Evolutionary conservation across 2,329 filamentous ascomycete species (phyloP).

Genomic region (Aspergillus neoniger): DNA sequence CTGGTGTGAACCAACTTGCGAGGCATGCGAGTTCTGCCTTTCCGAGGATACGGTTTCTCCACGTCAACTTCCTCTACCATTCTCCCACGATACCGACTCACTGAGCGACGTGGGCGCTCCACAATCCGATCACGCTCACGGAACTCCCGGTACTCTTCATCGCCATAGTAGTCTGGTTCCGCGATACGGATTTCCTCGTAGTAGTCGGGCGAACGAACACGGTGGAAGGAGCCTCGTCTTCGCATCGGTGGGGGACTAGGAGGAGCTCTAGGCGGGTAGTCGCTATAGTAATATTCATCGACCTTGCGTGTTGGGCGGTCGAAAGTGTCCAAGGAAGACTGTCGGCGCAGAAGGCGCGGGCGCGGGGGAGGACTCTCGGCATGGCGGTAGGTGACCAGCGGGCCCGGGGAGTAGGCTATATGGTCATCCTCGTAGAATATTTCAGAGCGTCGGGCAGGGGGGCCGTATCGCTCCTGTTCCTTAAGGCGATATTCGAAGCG

Average conservation of each 20-base stretch:
- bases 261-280: constrained; percentile 55
- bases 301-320: constrained; percentile 68
- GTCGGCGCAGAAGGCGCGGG: constrained; percentile 72
- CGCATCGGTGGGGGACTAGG: constrained; percentile 57
- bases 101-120: constrained; percentile 49
- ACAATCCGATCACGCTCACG: constrained; percentile 62
- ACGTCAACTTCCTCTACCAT: constrained; percentile 34
- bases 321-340: constrained; percentile 88
- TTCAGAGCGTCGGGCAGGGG: constrained; percentile 42
- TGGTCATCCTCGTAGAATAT: constrained; percentile 46
- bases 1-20: constrained; percentile 75
- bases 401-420: constrained; percentile 48
- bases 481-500: constrained; percentile 45
- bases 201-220: constrained; percentile 59
- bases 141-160: constrained; percentile 70
- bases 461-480: constrained; percentile 46
- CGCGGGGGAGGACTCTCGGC: constrained; percentile 59
- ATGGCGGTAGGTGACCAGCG: constrained; percentile 59
- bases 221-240: constrained; percentile 54
- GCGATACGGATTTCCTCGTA: constrained; percentile 68
- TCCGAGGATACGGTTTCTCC: constrained; percentile 66
- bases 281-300: constrained; percentile 38
- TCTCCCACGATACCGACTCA: constrained; percentile 36
- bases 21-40: constrained; percentile 87
- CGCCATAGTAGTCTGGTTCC: constrained; percentile 68